Base-by-base conservation (phyloP, 495 filamentous ascomycete species). In the Entonaema liquescens region DNA sequence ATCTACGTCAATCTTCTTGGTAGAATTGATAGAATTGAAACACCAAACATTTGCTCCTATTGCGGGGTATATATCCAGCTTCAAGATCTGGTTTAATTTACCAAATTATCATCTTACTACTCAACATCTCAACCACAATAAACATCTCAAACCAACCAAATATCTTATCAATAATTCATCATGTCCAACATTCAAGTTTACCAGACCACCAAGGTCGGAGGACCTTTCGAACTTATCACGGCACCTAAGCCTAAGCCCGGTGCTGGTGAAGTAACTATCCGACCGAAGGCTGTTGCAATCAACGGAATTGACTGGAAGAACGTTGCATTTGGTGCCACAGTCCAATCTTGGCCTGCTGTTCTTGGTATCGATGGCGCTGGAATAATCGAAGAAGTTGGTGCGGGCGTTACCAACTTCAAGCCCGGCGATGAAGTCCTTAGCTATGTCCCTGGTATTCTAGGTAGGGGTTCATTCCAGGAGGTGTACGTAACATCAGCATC, bases 231-330 rank as follows among this genome's bases (percentile, higher is more conserved):
- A 36, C 62, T 66, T 2, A 56, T 62, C 17, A 73, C 53, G 28
- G 68, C 53, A 11, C 53, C 70, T 8, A 74, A 69, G 56, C 79
- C 79, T 15, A 69, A 29, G 2, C 72, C 80, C 3, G 74, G 67
- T 3, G 62, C 74, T 29, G 53, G 70, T 5, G 78, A 82, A 63
- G 72, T 83, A 8, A 67, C 73, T 50, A 81, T 83, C 60, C 78
- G 76, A 26, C 60, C 74, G 28, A 70, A 70, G 15, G 78, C 79
- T 13, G 65, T 83, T 25, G 78, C 72, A 0, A 59, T 83, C 19
- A 83, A 83, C 61, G 75, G 72, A 3, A 71, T 83, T 9, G 82
- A 83, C 40, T 76, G 71, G 68, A 80, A 82, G 62, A 79, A 75
- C 56, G 71, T 79, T 7, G 47, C 78, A 21, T 67, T 81, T 23